Base-by-base conservation (phyloP, 2,329 filamentous ascomycete species). In the Alternaria conjuncta region DNA sequence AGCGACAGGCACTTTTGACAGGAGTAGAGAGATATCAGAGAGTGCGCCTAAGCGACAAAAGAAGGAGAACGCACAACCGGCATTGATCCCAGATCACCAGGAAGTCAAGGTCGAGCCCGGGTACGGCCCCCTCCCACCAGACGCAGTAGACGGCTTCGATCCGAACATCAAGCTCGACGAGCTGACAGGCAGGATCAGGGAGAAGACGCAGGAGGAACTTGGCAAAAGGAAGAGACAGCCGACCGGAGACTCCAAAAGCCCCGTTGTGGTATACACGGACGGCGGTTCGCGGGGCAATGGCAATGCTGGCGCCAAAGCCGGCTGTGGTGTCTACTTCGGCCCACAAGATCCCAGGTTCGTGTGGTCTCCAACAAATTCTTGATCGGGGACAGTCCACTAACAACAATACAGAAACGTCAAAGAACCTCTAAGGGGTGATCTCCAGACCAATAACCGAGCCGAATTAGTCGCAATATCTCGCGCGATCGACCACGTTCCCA, bases 361-460 rank as follows among this genome's bases (percentile, higher is more conserved):
- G 3, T 44, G 9, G 50, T 20, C 10, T 50, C 60, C 58, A 20
- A 7, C 18, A 11, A 5, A 10, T 46, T n/a, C 6, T 8, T n/a
- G n/a, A n/a, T n/a, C n/a, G n/a, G 58, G 2, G 8, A n/a, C 5
- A 13, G 7, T 1, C 36, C 20, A 5, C 60, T 71, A 21, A 66
- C 58, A 30, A 47, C n/a, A 11, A 7, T 57, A 4, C 73, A 89
- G 88, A 70, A 92, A 92, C 73, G 81, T 97, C 23, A 92, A 92
- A 12, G 94, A 96, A 80, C 88, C 89, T 5, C 86, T 97, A 3
- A 81, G 85, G 55, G 93, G 93, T 55, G 84, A 86, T 15, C 84
- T 86, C 10, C 96, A 98, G 81, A 98, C 96, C 1, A 99, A 99
- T 78, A 93, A 98, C 79, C 92, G 96, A 4, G 96, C 95, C n/a